phyloP scores from a whole-genome alignment of 208 protist species.

The Herpetomonas tarakana region DNA sequence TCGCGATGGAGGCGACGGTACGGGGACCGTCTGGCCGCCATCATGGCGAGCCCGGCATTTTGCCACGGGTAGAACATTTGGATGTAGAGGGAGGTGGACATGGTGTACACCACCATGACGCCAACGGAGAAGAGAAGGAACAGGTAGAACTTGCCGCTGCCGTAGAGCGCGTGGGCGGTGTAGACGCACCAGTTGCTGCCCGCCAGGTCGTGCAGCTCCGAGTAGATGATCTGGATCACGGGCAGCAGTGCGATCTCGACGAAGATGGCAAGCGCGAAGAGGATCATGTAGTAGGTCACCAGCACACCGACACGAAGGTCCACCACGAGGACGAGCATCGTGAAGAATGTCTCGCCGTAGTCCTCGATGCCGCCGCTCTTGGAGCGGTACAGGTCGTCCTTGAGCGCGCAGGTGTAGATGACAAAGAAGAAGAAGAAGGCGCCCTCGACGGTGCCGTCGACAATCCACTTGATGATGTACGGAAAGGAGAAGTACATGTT shows the following conservation, averaged over 20 bases:
- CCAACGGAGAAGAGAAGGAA: constrained; percentile 48
- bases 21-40: constrained; percentile 32
- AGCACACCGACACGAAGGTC: constrained; percentile 47
- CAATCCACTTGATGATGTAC: constrained; percentile 64
- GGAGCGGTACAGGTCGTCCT: constrained; percentile 49
- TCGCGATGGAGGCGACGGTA: constrained; percentile 34
- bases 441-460: constrained; percentile 58
- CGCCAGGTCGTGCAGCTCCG: constrained; percentile 37
- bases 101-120: constrained; percentile 46
- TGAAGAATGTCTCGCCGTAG: constrained; percentile 68
- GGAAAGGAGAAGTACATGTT: constrained; percentile 65
- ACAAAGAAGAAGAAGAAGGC: constrained; percentile 54
- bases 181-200: constrained; percentile 61
- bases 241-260: constrained; percentile 35
- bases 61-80: constrained; percentile 56
- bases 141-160: constrained; percentile 49
- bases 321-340: constrained; percentile 55
- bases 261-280: constrained; percentile 24
- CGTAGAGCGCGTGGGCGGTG: constrained; percentile 44
- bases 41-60: constrained; percentile 54
- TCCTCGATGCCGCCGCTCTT: constrained; percentile 48
- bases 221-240: constrained; percentile 40
- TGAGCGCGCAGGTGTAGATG: constrained; percentile 31
- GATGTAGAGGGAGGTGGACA: constrained; percentile 61
- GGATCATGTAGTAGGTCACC: constrained; percentile 53